Evolutionary conservation across 257 asterid genomes (phyloP), one percentile per base, ranked within the genome.

Genomic region (Agastache rugosa): DNA sequence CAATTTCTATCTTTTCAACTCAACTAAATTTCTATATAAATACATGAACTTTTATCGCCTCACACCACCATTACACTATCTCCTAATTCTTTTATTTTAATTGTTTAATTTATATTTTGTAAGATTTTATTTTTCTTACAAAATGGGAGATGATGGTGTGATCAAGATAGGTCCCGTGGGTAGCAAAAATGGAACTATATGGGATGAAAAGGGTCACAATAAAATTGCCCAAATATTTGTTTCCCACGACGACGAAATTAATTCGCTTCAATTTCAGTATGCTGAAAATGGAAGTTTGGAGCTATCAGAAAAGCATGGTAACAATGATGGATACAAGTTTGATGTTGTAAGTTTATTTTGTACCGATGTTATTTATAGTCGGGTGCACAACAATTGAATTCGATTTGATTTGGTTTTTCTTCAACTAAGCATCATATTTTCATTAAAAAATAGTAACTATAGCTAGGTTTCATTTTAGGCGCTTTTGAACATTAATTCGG

Each of bases 181-280:
- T 58, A 71, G 70, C 71, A 75, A 55, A 20, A 23, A 12, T 41
- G 83, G 86, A 56, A 66, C 16, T 35, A 1, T 67, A 10, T 84
- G 88, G 84, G 86, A 84, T 56, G 86, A 81, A 74, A 84, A 84
- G 68, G 79, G 84, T 3, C 56, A 15, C 9, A 61, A 4, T n/a
- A 75, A 65, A 64, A 81, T 84, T 4, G 76, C 61, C 23, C 86
- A 77, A 66, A 81, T 84, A 48, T 84, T 84, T 51, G 19, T 84
- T 73, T 79, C 75, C 1, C 88, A 84, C 61, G 84, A 67, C 15
- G 75, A 81, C 11, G 82, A 76, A 51, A 84, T 84, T 10, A 69
- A 61, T 14, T 80, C 83, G 2, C 60, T 84, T 64, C 90, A 85
- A 44, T 87, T 85, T 59, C 77, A 80, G 54, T 83, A 81, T 62